Evolutionary conservation across 2,329 filamentous ascomycete species (phyloP), one percentile per base, ranked within the genome.

Genomic region (Diplocarpon rosae): DNA sequence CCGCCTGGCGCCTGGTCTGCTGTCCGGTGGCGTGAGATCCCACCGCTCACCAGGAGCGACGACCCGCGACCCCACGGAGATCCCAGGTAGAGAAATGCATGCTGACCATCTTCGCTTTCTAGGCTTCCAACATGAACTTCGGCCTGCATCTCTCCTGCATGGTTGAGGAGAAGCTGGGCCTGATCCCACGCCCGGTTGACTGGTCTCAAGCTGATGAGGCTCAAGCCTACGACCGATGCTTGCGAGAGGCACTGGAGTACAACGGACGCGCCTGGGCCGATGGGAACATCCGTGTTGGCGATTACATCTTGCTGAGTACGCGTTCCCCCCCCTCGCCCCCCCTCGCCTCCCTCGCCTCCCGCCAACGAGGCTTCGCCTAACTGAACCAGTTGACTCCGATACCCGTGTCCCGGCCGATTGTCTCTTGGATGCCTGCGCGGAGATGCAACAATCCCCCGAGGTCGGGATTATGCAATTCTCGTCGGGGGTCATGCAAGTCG

Each of bases 181-280:
- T 90, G 42, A 84, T 79, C 1, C 72, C 93, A 30, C 85, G 92
- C 65, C n/a, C n/a, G n/a, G n/a, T n/a, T n/a, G n/a, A n/a, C n/a
- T n/a, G n/a, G 75, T 93, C 39, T 50, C 1, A 20, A 36, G 10
- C 32, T 56, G 2, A 71, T 29, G 67, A 71, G 43, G 65, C 73
- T 47, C 20, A 39, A 5, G 46, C 52, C 15, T 81, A 80, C 53
- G 65, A 71, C 33, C 59, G 57, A 27, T 69, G 65, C 15, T 66
- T 75, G 33, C 65, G 63, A 8, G 65, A 69, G 36, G 73, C 20
- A 64, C 68, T 44, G 69, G 74, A 37, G 51, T 56, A 33, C 64
- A 69, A 33, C 40, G 70, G 71, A 11, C 66, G 69, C 28, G 71
- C 76, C 1, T 75, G 73, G 73, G 75, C 76, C 2, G 74, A 70